Evolutionary conservation across 306 rosid species (phyloP).

Genomic region (Styphnolobium japonicum): DNA sequence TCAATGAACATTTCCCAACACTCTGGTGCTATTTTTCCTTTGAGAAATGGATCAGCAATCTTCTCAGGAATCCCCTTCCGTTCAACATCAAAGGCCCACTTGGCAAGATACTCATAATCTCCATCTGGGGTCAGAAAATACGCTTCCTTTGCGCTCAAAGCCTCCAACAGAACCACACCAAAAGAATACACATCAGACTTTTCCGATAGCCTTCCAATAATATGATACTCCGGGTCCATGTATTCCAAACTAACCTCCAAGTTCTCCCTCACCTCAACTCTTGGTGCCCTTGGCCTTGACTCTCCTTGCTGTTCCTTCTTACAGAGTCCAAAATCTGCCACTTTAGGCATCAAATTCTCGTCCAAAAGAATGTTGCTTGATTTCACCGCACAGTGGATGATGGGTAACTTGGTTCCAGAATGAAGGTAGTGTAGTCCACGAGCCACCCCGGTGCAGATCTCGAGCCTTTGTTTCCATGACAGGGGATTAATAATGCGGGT

Average conservation of each 20-base stretch:
- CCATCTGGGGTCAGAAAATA: neutral
- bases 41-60: no score
- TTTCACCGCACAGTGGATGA: neutral
- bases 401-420: neutral
- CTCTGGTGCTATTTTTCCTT: no score
- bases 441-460: neutral
- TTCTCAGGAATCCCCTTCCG: no score
- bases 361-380: conserved; percentile 3
- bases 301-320: neutral
- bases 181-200: neutral
- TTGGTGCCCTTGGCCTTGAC: neutral
- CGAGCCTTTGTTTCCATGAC: neutral
- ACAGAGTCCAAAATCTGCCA: neutral
- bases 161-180: neutral
- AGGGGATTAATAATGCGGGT: neutral
- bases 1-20: no score
- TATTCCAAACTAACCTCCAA: neutral
- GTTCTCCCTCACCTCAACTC: neutral
- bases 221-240: neutral
- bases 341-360: neutral
- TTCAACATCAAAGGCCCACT: no score
- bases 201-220: neutral
- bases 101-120: no score
- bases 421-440: neutral
- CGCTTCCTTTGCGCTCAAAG: neutral